Evolutionary conservation across 1,284 basidiomycete genomes (phyloP).

Genomic region (Meripilus lineatus): DNA sequence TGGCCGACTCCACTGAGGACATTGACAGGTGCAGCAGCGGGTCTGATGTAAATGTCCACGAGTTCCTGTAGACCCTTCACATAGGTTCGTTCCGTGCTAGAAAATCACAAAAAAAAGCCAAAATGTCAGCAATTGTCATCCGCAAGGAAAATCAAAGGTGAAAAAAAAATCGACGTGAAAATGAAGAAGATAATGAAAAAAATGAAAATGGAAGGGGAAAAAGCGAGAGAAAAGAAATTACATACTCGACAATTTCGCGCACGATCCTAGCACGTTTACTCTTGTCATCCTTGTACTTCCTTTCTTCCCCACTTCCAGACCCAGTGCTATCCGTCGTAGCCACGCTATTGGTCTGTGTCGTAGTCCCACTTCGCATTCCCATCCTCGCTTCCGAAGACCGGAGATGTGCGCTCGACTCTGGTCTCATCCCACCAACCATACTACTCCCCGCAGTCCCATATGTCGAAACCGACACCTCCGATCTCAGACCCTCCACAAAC

Average conservation of each 20-base stretch:
- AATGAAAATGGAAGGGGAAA: too few relatives aligned
- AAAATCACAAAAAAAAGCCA: slow-evolving; percentile 8
- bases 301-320: slow-evolving; percentile 54
- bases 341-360: slow-evolving; percentile 64
- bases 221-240: slow-evolving; percentile 17
- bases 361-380: slow-evolving; percentile 51
- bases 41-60: slow-evolving; percentile 92
- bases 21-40: slow-evolving; percentile 69
- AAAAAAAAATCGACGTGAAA: too few relatives aligned
- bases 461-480: slow-evolving; percentile 33
- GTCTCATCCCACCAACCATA: slow-evolving; percentile 18
- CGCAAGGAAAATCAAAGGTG: not conserved
- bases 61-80: slow-evolving; percentile 91
- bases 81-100: slow-evolving; percentile 92
- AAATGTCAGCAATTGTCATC: not conserved
- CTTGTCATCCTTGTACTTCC: slow-evolving; percentile 87
- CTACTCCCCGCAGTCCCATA: slow-evolving; percentile 14
- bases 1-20: slow-evolving; percentile 64
- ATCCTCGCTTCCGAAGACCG: slow-evolving; percentile 57
- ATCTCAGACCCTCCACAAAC: slow-evolving; percentile 48
- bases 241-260: slow-evolving; percentile 83
- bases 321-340: slow-evolving; percentile 69
- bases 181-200: slow-evolving; percentile 16
- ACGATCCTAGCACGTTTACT: slow-evolving; percentile 75
- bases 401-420: slow-evolving; percentile 45